phyloP scores from a whole-genome alignment of 2,329 filamentous ascomycete species.

The Fusarium chuoi region DNA sequence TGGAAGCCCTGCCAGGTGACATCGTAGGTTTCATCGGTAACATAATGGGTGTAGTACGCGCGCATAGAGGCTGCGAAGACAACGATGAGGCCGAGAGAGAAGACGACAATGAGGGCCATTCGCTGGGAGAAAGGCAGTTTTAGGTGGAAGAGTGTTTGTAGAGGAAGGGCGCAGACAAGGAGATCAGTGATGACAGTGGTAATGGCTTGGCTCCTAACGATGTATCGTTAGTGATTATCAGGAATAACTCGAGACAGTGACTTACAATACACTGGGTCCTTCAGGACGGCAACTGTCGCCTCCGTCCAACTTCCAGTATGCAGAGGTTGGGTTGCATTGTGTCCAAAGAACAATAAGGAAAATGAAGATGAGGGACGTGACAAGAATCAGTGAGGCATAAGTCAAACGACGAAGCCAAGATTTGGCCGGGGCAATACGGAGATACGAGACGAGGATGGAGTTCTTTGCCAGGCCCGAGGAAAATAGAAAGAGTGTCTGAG shows the following conservation, averaged over 20 bases:
- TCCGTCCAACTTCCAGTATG: conserved; percentile 40
- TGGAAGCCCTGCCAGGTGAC: conserved; percentile 55
- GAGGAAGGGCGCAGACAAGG: conserved; percentile 51
- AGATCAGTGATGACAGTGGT: conserved; percentile 49
- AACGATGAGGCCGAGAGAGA: conserved; percentile 52
- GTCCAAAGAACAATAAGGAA: conserved; percentile 52
- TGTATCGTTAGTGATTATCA: neutral
- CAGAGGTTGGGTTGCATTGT: conserved; percentile 47
- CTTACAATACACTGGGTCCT: conserved; percentile 41
- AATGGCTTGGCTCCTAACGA: conserved; percentile 45
- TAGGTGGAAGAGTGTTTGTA: conserved; percentile 49
- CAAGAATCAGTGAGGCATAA: conserved; percentile 40
- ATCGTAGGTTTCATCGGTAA: conserved; percentile 51
- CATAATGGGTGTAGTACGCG: conserved; percentile 51
- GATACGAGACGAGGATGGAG: conserved; percentile 54
- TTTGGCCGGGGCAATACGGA: conserved; percentile 50
- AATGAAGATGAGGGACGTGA: conserved; percentile 44
- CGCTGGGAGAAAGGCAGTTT: conserved; percentile 49
- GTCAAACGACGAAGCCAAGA: conserved; percentile 50
- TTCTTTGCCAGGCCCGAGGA: conserved; percentile 52
- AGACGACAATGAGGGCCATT: conserved; percentile 50
- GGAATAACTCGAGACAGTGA: neutral
- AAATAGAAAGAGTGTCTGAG: conserved; percentile 53
- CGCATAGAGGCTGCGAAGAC: conserved; percentile 51
- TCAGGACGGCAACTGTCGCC: conserved; percentile 47